Evolutionary conservation across 805 yeast genomes (phyloP).

Genomic region (Yamadazyma takamatsuzukensis): DNA sequence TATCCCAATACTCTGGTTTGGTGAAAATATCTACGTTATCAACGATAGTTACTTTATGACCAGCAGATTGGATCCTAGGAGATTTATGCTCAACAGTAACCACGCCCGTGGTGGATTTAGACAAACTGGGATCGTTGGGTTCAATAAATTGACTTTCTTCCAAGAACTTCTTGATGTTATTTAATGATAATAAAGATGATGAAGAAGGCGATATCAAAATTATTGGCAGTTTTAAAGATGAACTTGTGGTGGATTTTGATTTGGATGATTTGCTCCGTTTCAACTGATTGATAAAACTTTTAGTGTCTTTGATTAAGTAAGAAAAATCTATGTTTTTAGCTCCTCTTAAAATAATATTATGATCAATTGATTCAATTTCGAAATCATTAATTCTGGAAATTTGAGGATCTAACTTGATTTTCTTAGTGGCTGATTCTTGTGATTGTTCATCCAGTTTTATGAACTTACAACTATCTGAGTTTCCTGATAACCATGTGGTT

Average conservation of each 20-base stretch:
- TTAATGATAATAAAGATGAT: slow-evolving; percentile 37
- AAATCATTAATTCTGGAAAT: slow-evolving; percentile 42
- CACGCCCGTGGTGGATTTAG: slow-evolving; percentile 28
- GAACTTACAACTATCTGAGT: slow-evolving; percentile 55
- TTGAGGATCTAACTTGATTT: slow-evolving; percentile 40
- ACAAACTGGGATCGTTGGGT: slow-evolving; percentile 29
- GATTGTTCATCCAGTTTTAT: slow-evolving; percentile 10
- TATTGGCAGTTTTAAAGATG: slow-evolving; percentile 37
- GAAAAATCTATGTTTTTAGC: slow-evolving; percentile 62
- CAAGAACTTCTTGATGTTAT: slow-evolving; percentile 44
- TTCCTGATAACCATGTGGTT: slow-evolving; percentile 75
- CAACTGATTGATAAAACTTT: slow-evolving; percentile 50
- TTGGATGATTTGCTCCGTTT: slow-evolving; percentile 25
- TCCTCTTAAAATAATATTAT: slow-evolving; percentile 63
- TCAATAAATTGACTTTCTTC: slow-evolving; percentile 67
- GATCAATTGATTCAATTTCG: slow-evolving; percentile 54
- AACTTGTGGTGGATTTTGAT: slow-evolving; percentile 3
- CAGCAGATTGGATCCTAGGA: slow-evolving; percentile 48
- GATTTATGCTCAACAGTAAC: slow-evolving; percentile 55
- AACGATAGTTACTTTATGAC: slow-evolving; percentile 71
- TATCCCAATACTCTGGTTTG: slow-evolving; percentile 96
- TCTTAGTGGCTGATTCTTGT: slow-evolving; percentile 6
- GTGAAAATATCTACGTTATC: slow-evolving; percentile 78
- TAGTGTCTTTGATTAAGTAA: slow-evolving; percentile 66
- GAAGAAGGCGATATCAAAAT: slow-evolving; percentile 44